These are phyloP conservation scores for Pythium oligandrum DNA, from an alignment of 352 stramenopile genomes.

Conservation along the genomic window DNA sequence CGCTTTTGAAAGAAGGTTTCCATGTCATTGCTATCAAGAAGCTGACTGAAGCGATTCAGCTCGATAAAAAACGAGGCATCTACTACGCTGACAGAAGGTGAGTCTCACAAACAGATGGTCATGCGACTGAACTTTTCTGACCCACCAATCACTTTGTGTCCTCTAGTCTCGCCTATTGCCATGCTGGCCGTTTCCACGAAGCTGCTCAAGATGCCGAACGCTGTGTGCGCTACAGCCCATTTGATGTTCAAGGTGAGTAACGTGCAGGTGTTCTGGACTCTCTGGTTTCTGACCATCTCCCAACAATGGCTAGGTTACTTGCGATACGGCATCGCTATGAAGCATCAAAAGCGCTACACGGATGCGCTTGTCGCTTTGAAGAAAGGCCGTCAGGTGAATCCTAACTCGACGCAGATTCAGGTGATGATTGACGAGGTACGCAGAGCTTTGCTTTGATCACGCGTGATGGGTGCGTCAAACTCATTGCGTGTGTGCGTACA, in stretches of 20 bases:
- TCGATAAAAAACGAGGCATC: slow-evolving; percentile 84
- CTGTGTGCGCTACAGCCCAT: slow-evolving; percentile 91
- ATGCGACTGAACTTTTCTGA: no score
- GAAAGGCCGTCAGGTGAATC: slow-evolving; percentile 69
- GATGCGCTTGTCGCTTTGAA: slow-evolving; percentile 61
- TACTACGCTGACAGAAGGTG: slow-evolving; percentile 92
- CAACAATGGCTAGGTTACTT: slow-evolving; percentile 66
- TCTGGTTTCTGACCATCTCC: background rate
- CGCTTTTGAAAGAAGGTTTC: slow-evolving; percentile 86
- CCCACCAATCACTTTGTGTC: no score
- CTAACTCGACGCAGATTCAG: slow-evolving; percentile 59
- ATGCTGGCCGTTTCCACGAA: slow-evolving; percentile 67
- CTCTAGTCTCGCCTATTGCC: slow-evolving; percentile 61
- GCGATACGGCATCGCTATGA: slow-evolving; percentile 88
- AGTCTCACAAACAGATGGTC: background rate
- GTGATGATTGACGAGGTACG: slow-evolving; percentile 46
- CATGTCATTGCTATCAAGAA: slow-evolving; percentile 89
- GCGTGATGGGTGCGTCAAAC: no score
- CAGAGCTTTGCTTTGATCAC: no score
- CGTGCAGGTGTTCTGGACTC: background rate
- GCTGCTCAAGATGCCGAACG: slow-evolving; percentile 84
- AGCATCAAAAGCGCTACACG: slow-evolving; percentile 71
- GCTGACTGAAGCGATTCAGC: slow-evolving; percentile 89
- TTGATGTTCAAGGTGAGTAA: slow-evolving; percentile 85
- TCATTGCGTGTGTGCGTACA: no score